These are phyloP conservation scores for Cyphellophora attinorum DNA, from an alignment of 2,329 filamentous ascomycete genomes.

Conservation along the genomic window DNA sequence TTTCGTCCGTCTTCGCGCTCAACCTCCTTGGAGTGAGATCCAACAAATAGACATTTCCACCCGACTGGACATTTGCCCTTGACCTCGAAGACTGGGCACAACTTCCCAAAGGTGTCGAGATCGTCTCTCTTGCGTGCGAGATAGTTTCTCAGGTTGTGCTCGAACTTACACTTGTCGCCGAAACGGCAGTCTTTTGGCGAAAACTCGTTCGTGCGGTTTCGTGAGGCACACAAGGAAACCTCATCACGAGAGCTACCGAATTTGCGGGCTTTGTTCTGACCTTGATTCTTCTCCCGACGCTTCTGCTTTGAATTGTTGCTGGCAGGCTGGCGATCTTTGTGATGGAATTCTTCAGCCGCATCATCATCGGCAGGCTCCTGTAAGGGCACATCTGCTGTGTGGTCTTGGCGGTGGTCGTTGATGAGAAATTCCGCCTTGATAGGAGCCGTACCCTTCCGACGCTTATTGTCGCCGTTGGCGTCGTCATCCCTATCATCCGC, in stretches of 20 bases:
- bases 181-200: conserved; percentile 66
- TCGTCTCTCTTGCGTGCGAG: conserved; percentile 72
- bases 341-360: conserved; percentile 48
- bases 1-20: conserved; percentile 69
- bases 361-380: conserved; percentile 38
- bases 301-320: conserved; percentile 30
- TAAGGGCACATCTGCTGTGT: conserved; percentile 8
- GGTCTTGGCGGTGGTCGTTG: conserved; percentile 11
- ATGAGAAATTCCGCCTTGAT: conserved; percentile 61
- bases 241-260: conserved; percentile 75
- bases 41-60: conserved; percentile 90
- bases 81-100: conserved; percentile 72
- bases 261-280: conserved; percentile 73
- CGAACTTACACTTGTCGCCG: conserved; percentile 69
- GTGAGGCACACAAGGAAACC: conserved; percentile 66
- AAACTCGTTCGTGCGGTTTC: conserved; percentile 66
- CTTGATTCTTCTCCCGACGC: conserved; percentile 53
- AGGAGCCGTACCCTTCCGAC: conserved; percentile 52
- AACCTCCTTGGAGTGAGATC: conserved; percentile 75
- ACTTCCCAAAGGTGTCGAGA: conserved; percentile 62
- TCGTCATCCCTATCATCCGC: conserved; percentile 29
- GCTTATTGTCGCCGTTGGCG: conserved; percentile 22
- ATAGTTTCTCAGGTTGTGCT: conserved; percentile 80
- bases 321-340: conserved; percentile 30
- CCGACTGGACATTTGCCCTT: conserved; percentile 71